Evolutionary conservation across 805 yeast genomes (phyloP), one percentile per base, ranked within the genome.

Genomic region (Wickerhamomyces alni): DNA sequence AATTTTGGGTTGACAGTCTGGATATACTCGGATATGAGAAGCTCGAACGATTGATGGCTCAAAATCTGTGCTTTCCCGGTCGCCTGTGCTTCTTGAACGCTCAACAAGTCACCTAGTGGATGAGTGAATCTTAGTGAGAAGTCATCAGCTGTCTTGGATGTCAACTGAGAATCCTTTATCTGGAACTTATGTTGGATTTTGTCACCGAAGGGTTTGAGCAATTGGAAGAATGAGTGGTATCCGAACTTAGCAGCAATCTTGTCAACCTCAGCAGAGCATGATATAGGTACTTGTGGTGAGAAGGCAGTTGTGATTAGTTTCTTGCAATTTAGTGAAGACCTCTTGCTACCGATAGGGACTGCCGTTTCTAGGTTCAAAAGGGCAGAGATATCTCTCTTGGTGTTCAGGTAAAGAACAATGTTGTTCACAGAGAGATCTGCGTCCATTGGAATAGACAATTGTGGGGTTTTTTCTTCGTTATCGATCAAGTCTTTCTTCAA

Each of bases 191-290:
- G 74, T 35, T 63, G 61, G 25, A 75, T 70, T 42, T 60, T 64
- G 47, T 74, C 77, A 6, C 84, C 85, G 54, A 75, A 76, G 0
- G 80, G 80, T 44, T 63, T 58, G 16, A 79, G 43, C 36, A 78
- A 51, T 45, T 69, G 75, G 35, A 75, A 61, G n/a, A 72, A 52
- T 3, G 77, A 67, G 38, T 59, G 56, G 37, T 58, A 57, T 10
- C 78, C 68, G 38, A 65, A 52, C 8, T 54, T 50, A 39, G 62
- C 68, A n/a, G 76, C 62, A 12, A 70, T 39, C 6, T 57, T 44
- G 40, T 76, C 77, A 4, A 74, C 74, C 38, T 61, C 66, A 25
- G 53, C 64, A 0, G 82, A 68, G 4, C 75, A 62, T 29, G 67
- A 68, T 7, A 77, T 65, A 0, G 80, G 67, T 10, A 77, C 62